phyloP scores from a whole-genome alignment of 2,329 filamentous ascomycete genomes.

The Botrytis sinoallii region DNA sequence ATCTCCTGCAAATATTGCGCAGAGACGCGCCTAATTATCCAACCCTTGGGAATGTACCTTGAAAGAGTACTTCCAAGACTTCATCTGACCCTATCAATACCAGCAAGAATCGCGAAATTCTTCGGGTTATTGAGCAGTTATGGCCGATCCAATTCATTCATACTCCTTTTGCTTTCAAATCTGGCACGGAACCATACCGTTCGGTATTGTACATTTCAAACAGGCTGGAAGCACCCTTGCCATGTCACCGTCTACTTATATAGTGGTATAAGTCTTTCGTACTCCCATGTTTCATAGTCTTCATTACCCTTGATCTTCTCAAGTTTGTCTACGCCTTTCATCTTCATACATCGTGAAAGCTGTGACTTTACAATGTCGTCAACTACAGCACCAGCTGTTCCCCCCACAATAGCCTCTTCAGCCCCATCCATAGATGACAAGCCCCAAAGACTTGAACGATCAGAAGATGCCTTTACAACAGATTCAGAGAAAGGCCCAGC shows the following conservation, averaged over 20 bases:
- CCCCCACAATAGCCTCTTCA: not conserved
- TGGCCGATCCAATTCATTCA: not conserved
- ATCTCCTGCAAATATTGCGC: not conserved
- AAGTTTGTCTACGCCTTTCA: not conserved
- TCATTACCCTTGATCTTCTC: not conserved
- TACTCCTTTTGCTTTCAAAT: constrained; percentile 16
- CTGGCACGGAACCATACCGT: not conserved
- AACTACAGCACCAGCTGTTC: too few species aligned
- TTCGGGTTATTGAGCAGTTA: not conserved
- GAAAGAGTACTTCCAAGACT: not conserved
- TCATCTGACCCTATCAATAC: not conserved
- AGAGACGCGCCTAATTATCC: constrained; percentile 1
- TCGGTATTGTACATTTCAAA: not conserved
- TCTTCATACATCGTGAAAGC: not conserved
- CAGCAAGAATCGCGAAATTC: not conserved
- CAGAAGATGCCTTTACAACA: constrained; percentile 1
- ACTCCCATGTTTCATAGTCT: not conserved
- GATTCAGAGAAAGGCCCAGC: constrained; percentile 15
- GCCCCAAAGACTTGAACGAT: not conserved
- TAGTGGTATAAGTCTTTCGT: constrained; percentile 6
- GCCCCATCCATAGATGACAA: not conserved
- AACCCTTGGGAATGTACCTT: not conserved
- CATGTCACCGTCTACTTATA: constrained; percentile 3
- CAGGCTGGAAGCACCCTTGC: not conserved
- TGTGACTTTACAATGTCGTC: constrained; percentile 6